Evolutionary conservation across 2,329 filamentous ascomycete species (phyloP).

Genomic region (Calycina marina): DNA sequence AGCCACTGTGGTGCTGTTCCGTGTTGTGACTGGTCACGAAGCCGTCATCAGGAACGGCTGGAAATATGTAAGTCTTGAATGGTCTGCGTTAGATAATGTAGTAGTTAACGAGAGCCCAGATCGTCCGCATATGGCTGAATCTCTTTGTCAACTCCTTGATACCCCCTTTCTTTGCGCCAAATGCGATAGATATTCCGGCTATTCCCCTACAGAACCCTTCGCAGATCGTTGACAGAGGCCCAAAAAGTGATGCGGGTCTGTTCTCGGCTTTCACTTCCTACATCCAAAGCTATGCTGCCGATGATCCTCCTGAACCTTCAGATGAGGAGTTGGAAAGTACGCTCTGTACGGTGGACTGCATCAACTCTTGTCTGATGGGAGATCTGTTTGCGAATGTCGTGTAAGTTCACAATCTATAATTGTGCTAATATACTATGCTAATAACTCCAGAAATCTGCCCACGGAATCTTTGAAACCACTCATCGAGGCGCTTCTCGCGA

Average conservation of each 20-base stretch:
- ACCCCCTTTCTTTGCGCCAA: conserved; percentile 60
- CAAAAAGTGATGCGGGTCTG: conserved; percentile 68
- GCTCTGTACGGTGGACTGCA: conserved; percentile 82
- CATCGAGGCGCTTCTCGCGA: conserved; percentile 59
- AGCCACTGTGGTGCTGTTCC: conserved; percentile 88
- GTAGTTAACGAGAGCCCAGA: conserved; percentile 29
- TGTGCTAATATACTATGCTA: conserved; percentile 5
- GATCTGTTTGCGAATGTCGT: conserved; percentile 72
- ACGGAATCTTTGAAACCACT: conserved; percentile 42
- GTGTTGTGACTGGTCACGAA: conserved; percentile 78
- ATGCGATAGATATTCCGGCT: conserved; percentile 54
- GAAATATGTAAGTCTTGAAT: conserved; percentile 48
- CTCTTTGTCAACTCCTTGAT: conserved; percentile 92
- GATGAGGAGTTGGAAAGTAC: conserved; percentile 96
- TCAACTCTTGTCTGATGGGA: conserved; percentile 76
- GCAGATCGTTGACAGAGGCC: conserved; percentile 79
- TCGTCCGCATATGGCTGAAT: conserved; percentile 86
- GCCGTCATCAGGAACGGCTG: conserved; percentile 60
- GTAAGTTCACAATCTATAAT: conserved; percentile 31
- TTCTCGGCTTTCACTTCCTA: conserved; percentile 94
- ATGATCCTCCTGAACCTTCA: conserved; percentile 93
- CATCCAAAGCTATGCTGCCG: conserved; percentile 95
- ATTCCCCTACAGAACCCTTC: conserved; percentile 87
- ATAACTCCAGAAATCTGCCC: conserved; percentile 40
- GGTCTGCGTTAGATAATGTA: neutral